These are phyloP conservation scores for Metahyphopichia silvanorum DNA, from an alignment of 805 yeast species.

Conservation along the genomic window DNA sequence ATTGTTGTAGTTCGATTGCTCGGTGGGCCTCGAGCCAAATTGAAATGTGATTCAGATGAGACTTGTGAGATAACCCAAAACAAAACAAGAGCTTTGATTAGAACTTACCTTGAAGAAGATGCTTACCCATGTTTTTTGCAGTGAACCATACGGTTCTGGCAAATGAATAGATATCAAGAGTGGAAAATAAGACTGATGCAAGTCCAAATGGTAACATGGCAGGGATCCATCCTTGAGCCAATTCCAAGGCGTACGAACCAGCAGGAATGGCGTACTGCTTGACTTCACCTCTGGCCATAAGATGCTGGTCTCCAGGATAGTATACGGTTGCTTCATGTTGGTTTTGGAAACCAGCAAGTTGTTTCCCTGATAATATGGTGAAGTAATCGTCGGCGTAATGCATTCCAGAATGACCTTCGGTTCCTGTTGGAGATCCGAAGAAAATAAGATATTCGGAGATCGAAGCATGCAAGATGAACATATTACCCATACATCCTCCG, in stretches of 20 bases:
- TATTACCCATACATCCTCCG: slow-evolving; percentile 97
- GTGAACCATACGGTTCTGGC: slow-evolving; percentile 69
- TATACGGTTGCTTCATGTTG: slow-evolving; percentile 68
- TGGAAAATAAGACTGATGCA: slow-evolving; percentile 72
- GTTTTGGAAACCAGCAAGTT: slow-evolving; percentile 67
- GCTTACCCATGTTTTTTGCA: slow-evolving; percentile 71
- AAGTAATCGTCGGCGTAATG: slow-evolving; percentile 98
- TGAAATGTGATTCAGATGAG: too few relatives aligned
- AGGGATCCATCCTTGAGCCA: slow-evolving; percentile 99
- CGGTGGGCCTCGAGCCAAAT: too few relatives aligned
- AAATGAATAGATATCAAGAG: slow-evolving; percentile 73
- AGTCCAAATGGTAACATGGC: slow-evolving; percentile 97
- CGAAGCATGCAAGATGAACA: slow-evolving; percentile 94
- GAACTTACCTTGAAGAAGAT: slow-evolving; percentile 69
- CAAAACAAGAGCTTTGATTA: slow-evolving; percentile 27
- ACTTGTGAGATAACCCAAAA: too few relatives aligned
- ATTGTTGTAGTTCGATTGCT: too few relatives aligned
- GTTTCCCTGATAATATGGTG: slow-evolving; percentile 80
- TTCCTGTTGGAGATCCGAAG: slow-evolving; percentile 91
- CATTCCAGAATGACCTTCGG: slow-evolving; percentile 94
- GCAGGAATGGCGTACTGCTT: slow-evolving; percentile 86
- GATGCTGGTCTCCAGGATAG: slow-evolving; percentile 84
- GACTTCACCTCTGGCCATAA: slow-evolving; percentile 63
- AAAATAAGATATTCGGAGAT: slow-evolving; percentile 87
- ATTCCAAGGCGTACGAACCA: slow-evolving; percentile 84